Base-by-base conservation (phyloP, 1,139 yeast species). In the Saccharomyces hybrid region DNA sequence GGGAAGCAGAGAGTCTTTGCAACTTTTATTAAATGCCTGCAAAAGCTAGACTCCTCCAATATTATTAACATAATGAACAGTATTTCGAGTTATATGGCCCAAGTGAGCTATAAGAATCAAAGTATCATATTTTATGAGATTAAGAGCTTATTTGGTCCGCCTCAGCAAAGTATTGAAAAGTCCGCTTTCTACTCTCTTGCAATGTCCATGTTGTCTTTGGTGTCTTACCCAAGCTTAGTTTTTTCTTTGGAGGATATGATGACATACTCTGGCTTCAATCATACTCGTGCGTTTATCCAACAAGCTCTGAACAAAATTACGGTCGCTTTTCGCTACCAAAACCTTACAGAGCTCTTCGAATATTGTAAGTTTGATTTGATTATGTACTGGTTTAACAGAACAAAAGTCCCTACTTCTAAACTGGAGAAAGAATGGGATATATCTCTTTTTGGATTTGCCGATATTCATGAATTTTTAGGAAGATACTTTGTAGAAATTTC, bases 261-360 rank as follows among this genome's bases (percentile, higher is more conserved):
- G 44, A 4, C 42, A 52, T 50, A 65, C 57, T 44, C 52, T 52
- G 13, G 32, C 55, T 77, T 3, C 65, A 78, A 47, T 70, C 74
- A 58, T 69, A 71, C 51, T 77, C 83, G 83, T 47, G 46, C 44
- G 27, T 63, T 56, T 52, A 57, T 51, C 11, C 44, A 48, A 25
- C 42, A 7, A 13, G 55, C 48, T 41, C 55, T 58, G 16, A 44
- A 34, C n/a, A 34, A 31, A 5, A 53, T 64, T 26, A 38, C 57
- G 3, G 28, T 51, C 3, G 46, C 47, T 8, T 42, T 52, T 1
- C 55, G 53, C 1, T 52, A 70, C 7, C 13, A 23, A 1, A 26
- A 50, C 16, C 14, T 26, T 5, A 31, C 42, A 31, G 56, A 59
- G n/a, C 53, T 68, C 11, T 65, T 66, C 54, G 59, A 64, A 13